Conservation (phyloP, 1,284 basidiomycete genomes). For the Peniophora sp. region DNA sequence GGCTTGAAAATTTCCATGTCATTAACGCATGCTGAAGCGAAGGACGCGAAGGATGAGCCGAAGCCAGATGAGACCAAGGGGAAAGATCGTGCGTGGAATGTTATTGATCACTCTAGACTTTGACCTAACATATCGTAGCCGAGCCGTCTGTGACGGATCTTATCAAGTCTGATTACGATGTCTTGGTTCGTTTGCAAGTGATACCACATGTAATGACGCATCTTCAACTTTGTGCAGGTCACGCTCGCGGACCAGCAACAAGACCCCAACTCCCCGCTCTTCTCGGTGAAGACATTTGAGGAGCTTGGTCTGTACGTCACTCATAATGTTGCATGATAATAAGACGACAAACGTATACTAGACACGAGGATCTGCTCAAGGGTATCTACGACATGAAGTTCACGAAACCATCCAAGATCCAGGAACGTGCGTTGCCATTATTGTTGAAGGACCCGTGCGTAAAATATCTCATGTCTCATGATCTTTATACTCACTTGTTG, state of each 20-base stretch:
- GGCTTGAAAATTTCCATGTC: neutral
- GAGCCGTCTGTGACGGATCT: conserved; percentile 36
- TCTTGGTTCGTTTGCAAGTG: conserved; percentile 40
- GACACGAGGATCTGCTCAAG: conserved; percentile 85
- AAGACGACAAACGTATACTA: conserved; percentile 22
- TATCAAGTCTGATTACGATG: conserved; percentile 68
- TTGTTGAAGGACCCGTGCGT: conserved; percentile 83
- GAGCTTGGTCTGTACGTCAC: conserved; percentile 79
- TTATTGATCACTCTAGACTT: neutral
- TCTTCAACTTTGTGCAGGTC: conserved; percentile 49
- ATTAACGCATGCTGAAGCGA: neutral
- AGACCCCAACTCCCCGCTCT: conserved; percentile 93
- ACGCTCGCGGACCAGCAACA: conserved; percentile 96
- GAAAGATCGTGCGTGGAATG: conserved; percentile 3
- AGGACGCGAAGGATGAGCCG: neutral
- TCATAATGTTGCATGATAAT: neutral
- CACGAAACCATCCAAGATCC: conserved; percentile 97
- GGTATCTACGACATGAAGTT: conserved; percentile 97
- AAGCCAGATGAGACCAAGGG: neutral
- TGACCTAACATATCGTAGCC: neutral
- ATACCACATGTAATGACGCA: conserved; percentile 7
- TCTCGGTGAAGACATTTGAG: conserved; percentile 92
- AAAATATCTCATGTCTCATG: conserved; percentile 2
- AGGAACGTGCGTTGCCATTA: conserved; percentile 93
- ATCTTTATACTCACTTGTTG: conserved; percentile 6